Percentiles rank a stretch among this genome's conserved stretches.
Evolutionary conservation across 2,329 filamentous ascomycete genomes (phyloP).

Genomic region (Trematosphaeria pertusa): DNA sequence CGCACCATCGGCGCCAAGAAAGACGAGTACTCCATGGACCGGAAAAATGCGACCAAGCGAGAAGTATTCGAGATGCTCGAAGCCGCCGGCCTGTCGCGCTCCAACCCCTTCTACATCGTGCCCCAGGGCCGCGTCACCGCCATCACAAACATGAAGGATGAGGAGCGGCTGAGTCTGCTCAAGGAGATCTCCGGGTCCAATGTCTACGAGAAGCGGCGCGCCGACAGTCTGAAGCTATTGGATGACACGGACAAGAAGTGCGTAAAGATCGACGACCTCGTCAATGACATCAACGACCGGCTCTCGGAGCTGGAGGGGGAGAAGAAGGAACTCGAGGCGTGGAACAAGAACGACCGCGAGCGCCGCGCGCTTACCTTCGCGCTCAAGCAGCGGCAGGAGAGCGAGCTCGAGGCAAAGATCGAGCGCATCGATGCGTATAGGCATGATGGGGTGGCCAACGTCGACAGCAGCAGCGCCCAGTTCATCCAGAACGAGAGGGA

Average conservation of each 20-base stretch:
- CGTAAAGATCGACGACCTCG: slow-evolving; percentile 89
- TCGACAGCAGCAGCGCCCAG: slow-evolving; percentile 78
- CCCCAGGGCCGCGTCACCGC: slow-evolving; percentile 95
- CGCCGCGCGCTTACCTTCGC: slow-evolving; percentile 92
- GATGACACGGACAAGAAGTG: slow-evolving; percentile 94
- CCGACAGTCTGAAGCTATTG: slow-evolving; percentile 96
- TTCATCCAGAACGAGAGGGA: slow-evolving; percentile 82
- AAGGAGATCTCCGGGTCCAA: slow-evolving; percentile 99
- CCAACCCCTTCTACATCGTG: slow-evolving; percentile 99
- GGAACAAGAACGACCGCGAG: slow-evolving; percentile 94
- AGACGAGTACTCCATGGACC: slow-evolving; percentile 96
- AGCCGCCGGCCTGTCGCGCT: slow-evolving; percentile 93
- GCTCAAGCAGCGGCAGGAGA: slow-evolving; percentile 88
- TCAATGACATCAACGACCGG: slow-evolving; percentile 90
- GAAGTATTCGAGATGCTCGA: slow-evolving; percentile 96
- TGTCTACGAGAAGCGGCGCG: slow-evolving; percentile 90
- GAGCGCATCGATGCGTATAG: slow-evolving; percentile 83
- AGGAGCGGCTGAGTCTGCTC: slow-evolving; percentile 83
- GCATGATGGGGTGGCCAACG: slow-evolving; percentile 82
- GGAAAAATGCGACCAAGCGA: slow-evolving; percentile 92
- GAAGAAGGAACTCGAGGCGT: slow-evolving; percentile 92
- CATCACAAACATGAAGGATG: slow-evolving; percentile 98
- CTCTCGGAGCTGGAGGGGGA: slow-evolving; percentile 92
- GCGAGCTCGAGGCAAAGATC: slow-evolving; percentile 76
- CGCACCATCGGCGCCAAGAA: slow-evolving; percentile 97